A percentile compares a stretch with the other conserved stretches of the same genome.
Evolutionary conservation across 1,284 basidiomycete genomes (phyloP).

Genomic region (Fomitopsis palustris): DNA sequence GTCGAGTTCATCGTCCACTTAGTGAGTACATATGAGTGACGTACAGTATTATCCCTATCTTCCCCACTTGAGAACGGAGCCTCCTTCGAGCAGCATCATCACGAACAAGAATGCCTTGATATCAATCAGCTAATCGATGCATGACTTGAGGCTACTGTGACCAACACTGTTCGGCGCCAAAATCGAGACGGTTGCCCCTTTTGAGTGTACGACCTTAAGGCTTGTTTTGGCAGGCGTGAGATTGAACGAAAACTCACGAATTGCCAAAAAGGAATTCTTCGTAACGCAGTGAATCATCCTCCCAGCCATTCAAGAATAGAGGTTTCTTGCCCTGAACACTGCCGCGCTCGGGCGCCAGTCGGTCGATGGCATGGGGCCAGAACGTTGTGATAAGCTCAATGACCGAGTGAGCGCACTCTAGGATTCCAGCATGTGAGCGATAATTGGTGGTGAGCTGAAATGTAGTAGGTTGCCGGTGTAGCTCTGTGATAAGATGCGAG

Average conservation of each 20-base stretch:
- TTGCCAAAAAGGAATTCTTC: slow-evolving; percentile 55
- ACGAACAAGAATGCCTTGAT: slow-evolving; percentile 64
- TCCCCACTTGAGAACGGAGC: slow-evolving; percentile 49
- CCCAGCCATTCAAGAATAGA: slow-evolving; percentile 53
- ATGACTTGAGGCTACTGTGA: not conserved
- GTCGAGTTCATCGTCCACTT: not conserved
- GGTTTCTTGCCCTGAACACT: slow-evolving; percentile 57
- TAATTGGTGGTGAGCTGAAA: slow-evolving; percentile 68
- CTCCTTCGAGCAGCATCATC: slow-evolving; percentile 47
- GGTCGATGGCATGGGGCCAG: slow-evolving; percentile 68
- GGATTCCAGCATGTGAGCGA: slow-evolving; percentile 63
- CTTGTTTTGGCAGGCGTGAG: too few species aligned
- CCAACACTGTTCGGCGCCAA: slow-evolving; percentile 67
- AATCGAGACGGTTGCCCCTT: slow-evolving; percentile 52
- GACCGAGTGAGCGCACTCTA: slow-evolving; percentile 60
- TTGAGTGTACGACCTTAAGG: not conserved
- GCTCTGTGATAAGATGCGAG: not conserved
- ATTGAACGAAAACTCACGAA: slow-evolving; percentile 29
- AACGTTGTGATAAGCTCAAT: slow-evolving; percentile 57
- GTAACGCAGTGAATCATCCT: slow-evolving; percentile 47
- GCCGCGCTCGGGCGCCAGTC: slow-evolving; percentile 53
- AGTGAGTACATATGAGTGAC: slow-evolving; percentile 14
- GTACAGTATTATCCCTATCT: slow-evolving; percentile 64
- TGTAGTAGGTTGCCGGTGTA: slow-evolving; percentile 31
- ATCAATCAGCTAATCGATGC: too few species aligned